These are phyloP conservation scores for Venturia nashicola DNA, from an alignment of 2,329 filamentous ascomycete genomes.

Conservation along the genomic window DNA sequence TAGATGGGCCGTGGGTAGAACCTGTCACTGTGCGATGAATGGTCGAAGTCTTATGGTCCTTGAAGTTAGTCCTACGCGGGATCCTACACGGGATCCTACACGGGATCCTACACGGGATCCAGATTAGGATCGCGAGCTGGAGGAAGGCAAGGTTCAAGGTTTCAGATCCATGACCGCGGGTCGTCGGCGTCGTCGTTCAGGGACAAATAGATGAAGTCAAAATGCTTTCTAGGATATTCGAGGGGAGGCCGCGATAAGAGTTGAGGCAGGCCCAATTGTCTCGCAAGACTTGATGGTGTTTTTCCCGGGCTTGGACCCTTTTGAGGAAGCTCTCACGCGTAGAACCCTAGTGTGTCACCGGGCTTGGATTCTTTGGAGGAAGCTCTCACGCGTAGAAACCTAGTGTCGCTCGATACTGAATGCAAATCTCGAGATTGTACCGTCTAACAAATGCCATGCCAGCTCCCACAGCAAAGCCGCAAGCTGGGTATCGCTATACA, in stretches of 20 bases:
- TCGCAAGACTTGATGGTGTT: neutral
- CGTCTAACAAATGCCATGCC: too few species aligned
- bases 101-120: too few species aligned
- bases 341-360: too few species aligned
- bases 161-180: neutral
- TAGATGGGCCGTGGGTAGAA: neutral
- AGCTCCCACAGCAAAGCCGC: too few species aligned
- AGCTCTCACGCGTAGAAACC: too few species aligned
- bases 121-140: too few species aligned
- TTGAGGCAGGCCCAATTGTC: neutral
- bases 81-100: too few species aligned
- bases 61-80: neutral
- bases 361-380: too few species aligned
- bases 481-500: neutral
- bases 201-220: neutral
- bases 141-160: neutral
- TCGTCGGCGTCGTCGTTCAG: neutral
- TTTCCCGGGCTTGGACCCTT: neutral
- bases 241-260: neutral
- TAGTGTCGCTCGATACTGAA: too few species aligned
- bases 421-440: too few species aligned
- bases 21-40: neutral
- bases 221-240: neutral
- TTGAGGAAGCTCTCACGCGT: too few species aligned
- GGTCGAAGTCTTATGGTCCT: neutral